Base-by-base conservation (phyloP, 2,329 filamentous ascomycete species). In the Dactylellina drechsleri region DNA sequence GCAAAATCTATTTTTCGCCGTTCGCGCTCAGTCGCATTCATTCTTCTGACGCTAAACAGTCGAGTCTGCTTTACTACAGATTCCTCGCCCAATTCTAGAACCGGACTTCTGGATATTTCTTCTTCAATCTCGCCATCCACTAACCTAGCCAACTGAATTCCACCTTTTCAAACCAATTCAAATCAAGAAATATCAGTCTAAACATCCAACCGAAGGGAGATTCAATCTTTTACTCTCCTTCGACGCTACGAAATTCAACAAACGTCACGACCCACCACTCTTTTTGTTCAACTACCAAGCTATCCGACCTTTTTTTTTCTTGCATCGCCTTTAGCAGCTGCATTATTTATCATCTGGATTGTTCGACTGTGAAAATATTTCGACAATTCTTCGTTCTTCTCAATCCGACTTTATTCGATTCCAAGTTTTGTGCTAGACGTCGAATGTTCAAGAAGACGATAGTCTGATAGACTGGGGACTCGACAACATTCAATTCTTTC, bases 191-290 rank as follows among this genome's bases (percentile, higher is more conserved):
- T 47, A 47, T 47, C 43, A 18, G 13, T 18, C 47, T 26, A 28
- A 41, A 23, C 26, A 15, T 36, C 31, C 16, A 62, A 67, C 60
- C 40, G 70, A 75, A 68, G 64, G 59, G 71, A 75, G 71, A 67
- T 75, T 75, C 71, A 75, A 62, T 75, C 71, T 68, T 75, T 75
- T 64, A 64, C 71, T 75, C 71, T 62, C 64, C 71, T 59, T 75
- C 71, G 64, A 52, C 50, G 64, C 40, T 65, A 75, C 71, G 71
- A 75, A 61, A 54, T 45, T 56, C 31, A 40, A 50, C 20, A 40
- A 62, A 50, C 52, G 40, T 74, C 70, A 74, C 70, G 70, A 74
- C 18, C 41, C 26, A 54, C n/a, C 62, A 53, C 23, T 54, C 62
- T 43, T 50, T 41, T 43, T 41, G 28, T 47, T 26, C 36, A 60